Evolutionary conservation across 2,329 filamentous ascomycete genomes (phyloP), one percentile per base, ranked within the genome.

Genomic region (Penicillium sp.): DNA sequence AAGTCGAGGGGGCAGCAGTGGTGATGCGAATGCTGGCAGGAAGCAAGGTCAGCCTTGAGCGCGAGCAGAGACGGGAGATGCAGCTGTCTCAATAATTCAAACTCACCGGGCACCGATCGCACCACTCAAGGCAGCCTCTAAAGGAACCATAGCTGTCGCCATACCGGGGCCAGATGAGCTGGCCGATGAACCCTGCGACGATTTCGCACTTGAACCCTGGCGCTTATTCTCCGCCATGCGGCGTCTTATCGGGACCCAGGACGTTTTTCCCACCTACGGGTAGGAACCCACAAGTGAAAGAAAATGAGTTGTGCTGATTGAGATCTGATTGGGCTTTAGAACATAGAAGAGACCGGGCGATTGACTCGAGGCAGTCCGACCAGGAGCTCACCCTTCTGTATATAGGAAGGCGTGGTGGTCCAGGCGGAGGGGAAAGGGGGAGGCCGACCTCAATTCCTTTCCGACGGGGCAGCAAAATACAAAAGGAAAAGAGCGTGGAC

Each of bases 61-160:
- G 17, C 29, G 18, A 22, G 18, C 18, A 22, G 18, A 5, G 18
- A n/a, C n/a, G 18, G 18, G 5, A 9, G 18, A 9, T 22, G 18
- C 9, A 22, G 18, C 18, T 5, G 18, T 22, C 18, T 11, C 22
- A 4, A 17, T 27, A 6, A 28, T n/a, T 14, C 30, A 27, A 11
- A 45, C 74, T 61, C 69, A 80, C 77, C 75, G 73, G 48, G 75
- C 74, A 48, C 79, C 79, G 57, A 82, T 73, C 33, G 74, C 74
- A 61, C 74, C 76, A 59, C 70, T 74, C 55, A 82, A 62, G 35
- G 70, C 70, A 39, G 70, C 71, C 39, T 79, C 72, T 30, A 69
- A 59, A 54, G 73, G 65, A 48, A 71, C 67, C 54, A 69, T 68
- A 41, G 66, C 65, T 44, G 68, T 62, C 44, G 66, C 56, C 51